Evolutionary conservation across 2,329 filamentous ascomycete genomes (phyloP), one percentile per base, ranked within the genome.

Genomic region (Aspergillus piperis): DNA sequence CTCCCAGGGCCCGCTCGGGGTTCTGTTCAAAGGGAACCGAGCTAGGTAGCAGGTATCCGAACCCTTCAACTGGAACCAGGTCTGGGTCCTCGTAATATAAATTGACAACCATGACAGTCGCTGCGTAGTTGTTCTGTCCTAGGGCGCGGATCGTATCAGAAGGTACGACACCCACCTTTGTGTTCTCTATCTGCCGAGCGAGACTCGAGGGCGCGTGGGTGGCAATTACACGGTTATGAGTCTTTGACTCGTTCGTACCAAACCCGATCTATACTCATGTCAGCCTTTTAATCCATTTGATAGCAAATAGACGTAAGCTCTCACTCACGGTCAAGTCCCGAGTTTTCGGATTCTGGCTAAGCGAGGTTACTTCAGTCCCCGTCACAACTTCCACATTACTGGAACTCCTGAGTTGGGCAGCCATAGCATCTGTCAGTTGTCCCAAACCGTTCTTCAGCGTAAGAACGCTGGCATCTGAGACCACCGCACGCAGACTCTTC

Each of bases 51-150:
- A 99, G 85, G 75, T 98, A 98, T 65, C 95, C 95, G 72, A 98
- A 96, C 17, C 93, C 95, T 30, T 81, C 78, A 58, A 87, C 80
- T 13, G 86, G 84, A 52, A 91, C 81, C 38, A 96, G 78, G 59
- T 85, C 71, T 6, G 87, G 82, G 47, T 86, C 81, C 1, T 83
- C 80, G 75, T 89, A 99, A 83, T 89, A 97, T 51, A 99, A 82
- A 77, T 96, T 97, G 62, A 99, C 90, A 2, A 93, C 90, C 88
- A 93, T 93, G 66, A 97, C 92, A 32, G 88, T 93, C 30, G 94
- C 90, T 38, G 88, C 86, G 56, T 85, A 83, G 15, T 85, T 84
- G 47, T 83, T 72, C 23, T 66, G 38, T 48, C 68, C 63, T 19
- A 74, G 68, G 56, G 55, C 57, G 44, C 52, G 57, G 52, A 71